Base-by-base conservation (phyloP, 257 asterid genomes). In the Striga asiatica region DNA sequence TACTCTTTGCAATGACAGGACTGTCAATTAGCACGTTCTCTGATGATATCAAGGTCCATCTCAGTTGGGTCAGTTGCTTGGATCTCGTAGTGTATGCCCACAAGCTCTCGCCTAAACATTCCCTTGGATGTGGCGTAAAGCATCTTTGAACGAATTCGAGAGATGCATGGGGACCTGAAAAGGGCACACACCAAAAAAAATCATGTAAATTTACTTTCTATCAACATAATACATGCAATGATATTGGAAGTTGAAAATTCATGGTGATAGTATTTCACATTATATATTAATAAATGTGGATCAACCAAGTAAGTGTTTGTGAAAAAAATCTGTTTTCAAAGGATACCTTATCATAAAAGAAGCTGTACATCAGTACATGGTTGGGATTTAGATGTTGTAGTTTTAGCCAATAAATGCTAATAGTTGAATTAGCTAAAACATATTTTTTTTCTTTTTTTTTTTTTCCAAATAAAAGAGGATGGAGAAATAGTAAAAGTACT, bases 21-120 rank as follows among this genome's bases (percentile, higher is more conserved):
- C n/a, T n/a, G n/a, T 70, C 41, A 70, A 54, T 64, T 67, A 9
- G 78, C 80, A 5, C 80, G 76, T 12, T 64, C 78, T 34, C 59
- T 66, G 43, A 77, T 70, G 23, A 74, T 31, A 1, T 61, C 70
- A 17, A 68, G 73, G 27, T 68, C 65, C 73, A 68, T 68, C 51
- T 68, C 73, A 20, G 73, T 54, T 8, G 73, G 73, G 42, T 68
- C 68, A 9, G 73, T 68, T 32, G 73, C 73, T 49, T 62, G 67
- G 58, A 69, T 69, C 55, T 60, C 71, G 27, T 38, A 68, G 31
- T 68, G 65, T 57, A 64, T 31, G 32, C 66, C 72, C 47, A 45
- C 13, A 51, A 67, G 62, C 54, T 67, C 66, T 64, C 65, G 56
- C 63, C 73, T 51, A 9, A 65, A 45, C 38, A 64, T 64, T 46